These are phyloP conservation scores for Quercus mongolica DNA, from an alignment of 306 rosid genomes.

Conservation along the genomic window DNA sequence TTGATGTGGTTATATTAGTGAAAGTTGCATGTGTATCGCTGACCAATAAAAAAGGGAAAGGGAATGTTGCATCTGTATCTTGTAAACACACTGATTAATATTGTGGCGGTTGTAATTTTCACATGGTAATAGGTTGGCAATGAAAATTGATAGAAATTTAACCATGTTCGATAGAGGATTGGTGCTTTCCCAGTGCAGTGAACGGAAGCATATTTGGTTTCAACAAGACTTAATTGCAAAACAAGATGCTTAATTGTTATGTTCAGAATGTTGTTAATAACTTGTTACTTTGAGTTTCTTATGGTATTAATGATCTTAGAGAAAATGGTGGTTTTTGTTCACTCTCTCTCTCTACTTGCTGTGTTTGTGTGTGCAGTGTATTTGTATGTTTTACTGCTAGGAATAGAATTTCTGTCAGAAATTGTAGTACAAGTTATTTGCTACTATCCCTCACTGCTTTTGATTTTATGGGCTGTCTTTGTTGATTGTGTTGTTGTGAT, in stretches of 20 bases:
- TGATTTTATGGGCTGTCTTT: constrained; percentile 10
- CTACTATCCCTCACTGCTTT: neutral
- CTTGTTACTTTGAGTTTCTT: neutral
- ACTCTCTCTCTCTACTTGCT: neutral
- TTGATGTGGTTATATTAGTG: neutral
- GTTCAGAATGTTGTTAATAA: neutral
- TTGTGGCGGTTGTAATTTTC: neutral
- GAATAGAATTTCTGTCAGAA: constrained; percentile 5
- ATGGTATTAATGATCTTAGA: neutral
- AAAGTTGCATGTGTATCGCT: neutral
- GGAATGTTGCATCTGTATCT: neutral
- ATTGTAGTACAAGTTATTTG: neutral
- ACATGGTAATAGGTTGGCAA: too few species aligned
- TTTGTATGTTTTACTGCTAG: neutral
- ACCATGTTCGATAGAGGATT: neutral
- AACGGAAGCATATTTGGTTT: neutral
- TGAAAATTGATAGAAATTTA: neutral
- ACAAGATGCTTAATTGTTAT: neutral
- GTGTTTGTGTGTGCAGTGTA: neutral
- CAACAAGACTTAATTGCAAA: neutral
- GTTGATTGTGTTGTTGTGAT: neutral
- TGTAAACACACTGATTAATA: neutral
- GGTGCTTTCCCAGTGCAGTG: neutral
- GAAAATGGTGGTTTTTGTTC: neutral
- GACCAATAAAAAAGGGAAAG: too few species aligned